Evolutionary conservation across 345 rosid species (phyloP), one percentile per base, ranked within the genome.

Genomic region (Sapria himalayana): DNA sequence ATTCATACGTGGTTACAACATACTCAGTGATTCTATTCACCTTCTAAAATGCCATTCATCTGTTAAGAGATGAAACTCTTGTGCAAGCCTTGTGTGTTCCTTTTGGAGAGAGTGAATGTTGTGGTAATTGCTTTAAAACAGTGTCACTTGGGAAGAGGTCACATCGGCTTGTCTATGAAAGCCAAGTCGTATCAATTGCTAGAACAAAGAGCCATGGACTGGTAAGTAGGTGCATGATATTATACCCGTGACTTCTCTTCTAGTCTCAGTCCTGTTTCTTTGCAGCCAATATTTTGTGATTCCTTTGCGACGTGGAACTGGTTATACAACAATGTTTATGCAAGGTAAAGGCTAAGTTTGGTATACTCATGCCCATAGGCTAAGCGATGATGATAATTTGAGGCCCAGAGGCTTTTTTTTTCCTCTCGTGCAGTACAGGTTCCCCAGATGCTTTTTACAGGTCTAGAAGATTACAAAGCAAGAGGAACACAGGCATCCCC

Each of bases 401-500:
- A 13, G 20, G 18, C 20, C 23, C 2, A 13, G 17, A 15, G 43
- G 37, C 20, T 29, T 33, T 29, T 29, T 19, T 17, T 41, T 29
- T 29, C 20, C 29, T 51, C 4, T 58, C 14, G 58, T 69, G 66
- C 91, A 89, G 98, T 82, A 50, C 74, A 82, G 51, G 64, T 74
- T 70, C 93, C 94, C 5, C 80, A 86, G 67, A 70, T 86, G 33
- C 44, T 78, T 54, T 76, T 81, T 61, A 86, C 94, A 2, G 82
- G 97, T 55, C 93, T 82, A 10, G 98, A 89, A 69, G 97, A 86
- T 69, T 86, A 86, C 74, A 86, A 76, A 65, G 89, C 91, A 25
- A 74, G 85, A 56, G 94, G 98, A 63, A 74, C 94, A 54, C 94
- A 89, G 64, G 91, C 93, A 2, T 39, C 98, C 50, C 98, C 91